phyloP scores from a whole-genome alignment of 768 basidiomycete genomes.

The Neoboletus brunneissimus region DNA sequence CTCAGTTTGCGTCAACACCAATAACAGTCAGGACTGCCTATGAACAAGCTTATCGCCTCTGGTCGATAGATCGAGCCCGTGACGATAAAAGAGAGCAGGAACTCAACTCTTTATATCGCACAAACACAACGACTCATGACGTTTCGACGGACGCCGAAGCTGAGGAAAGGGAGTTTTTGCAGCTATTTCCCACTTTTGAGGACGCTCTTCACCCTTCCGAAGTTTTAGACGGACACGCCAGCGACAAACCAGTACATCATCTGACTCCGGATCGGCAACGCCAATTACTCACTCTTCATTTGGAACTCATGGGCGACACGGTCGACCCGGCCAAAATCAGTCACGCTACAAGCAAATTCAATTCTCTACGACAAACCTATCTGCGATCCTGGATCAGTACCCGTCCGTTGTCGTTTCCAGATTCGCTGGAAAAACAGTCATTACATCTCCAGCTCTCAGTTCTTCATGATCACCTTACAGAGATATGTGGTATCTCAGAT shows the following conservation, averaged over 20 bases:
- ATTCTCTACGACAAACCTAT: constrained; percentile 32
- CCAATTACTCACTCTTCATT: constrained; percentile 48
- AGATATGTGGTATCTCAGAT: constrained; percentile 27
- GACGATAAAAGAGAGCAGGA: constrained; percentile 61
- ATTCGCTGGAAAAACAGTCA: constrained; percentile 50
- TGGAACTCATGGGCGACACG: constrained; percentile 36
- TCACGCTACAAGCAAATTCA: constrained; percentile 25
- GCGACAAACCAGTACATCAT: constrained; percentile 28
- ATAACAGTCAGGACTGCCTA: constrained; percentile 48
- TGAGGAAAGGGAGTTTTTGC: constrained; percentile 80
- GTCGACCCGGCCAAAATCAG: background rate
- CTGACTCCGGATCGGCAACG: constrained; percentile 24
- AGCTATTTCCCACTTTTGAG: constrained; percentile 84
- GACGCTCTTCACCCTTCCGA: constrained; percentile 42
- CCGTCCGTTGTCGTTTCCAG: constrained; percentile 32
- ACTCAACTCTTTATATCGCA: constrained; percentile 75
- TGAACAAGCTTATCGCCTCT: constrained; percentile 72
- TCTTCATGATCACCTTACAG: constrained; percentile 41
- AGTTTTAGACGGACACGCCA: background rate
- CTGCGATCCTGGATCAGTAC: constrained; percentile 35
- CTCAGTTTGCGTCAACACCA: constrained; percentile 5
- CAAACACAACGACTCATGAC: constrained; percentile 50
- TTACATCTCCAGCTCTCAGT: constrained; percentile 50
- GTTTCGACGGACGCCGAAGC: constrained; percentile 65
- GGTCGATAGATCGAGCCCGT: constrained; percentile 77